Percentiles rank a stretch among this genome's conserved stretches.
Evolutionary conservation across 1,139 yeast genomes (phyloP).

Genomic region (Geotrichum klebahnii): DNA sequence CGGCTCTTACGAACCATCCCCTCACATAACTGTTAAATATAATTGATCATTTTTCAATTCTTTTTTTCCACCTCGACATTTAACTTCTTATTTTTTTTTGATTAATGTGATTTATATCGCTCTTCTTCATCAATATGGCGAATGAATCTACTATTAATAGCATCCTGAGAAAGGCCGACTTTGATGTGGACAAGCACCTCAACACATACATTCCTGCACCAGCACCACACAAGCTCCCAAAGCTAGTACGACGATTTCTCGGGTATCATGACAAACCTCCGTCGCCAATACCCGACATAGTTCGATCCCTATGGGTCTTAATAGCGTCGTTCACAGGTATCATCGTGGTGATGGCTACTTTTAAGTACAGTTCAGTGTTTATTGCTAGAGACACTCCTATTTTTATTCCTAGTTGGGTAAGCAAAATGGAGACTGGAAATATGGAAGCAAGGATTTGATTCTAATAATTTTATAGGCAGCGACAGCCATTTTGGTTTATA

Average conservation of each 20-base stretch:
- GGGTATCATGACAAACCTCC: slow-evolving; percentile 26
- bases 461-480: slow-evolving; percentile 49
- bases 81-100: too few species aligned
- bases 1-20: too few species aligned
- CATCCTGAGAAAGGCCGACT: slow-evolving; percentile 17
- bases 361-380: slow-evolving; percentile 48
- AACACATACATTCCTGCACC: slow-evolving; percentile 28
- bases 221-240: slow-evolving; percentile 27
- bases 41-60: too few species aligned
- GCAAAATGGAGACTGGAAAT: too few species aligned
- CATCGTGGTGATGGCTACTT: slow-evolving; percentile 50
- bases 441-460: too few species aligned
- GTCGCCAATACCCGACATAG: slow-evolving; percentile 20
- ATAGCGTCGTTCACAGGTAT: slow-evolving; percentile 50
- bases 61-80: too few species aligned
- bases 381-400: slow-evolving; percentile 47
- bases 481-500: slow-evolving; percentile 58
- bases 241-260: slow-evolving; percentile 25
- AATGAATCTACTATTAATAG: not conserved
- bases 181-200: slow-evolving; percentile 28
- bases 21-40: too few species aligned
- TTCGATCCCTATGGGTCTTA: slow-evolving; percentile 29
- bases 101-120: too few species aligned
- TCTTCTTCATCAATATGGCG: too few species aligned
- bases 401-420: slow-evolving; percentile 50